Conservation (phyloP, 2,329 filamentous ascomycete species). For the Kalaharituber pfeilii region DNA sequence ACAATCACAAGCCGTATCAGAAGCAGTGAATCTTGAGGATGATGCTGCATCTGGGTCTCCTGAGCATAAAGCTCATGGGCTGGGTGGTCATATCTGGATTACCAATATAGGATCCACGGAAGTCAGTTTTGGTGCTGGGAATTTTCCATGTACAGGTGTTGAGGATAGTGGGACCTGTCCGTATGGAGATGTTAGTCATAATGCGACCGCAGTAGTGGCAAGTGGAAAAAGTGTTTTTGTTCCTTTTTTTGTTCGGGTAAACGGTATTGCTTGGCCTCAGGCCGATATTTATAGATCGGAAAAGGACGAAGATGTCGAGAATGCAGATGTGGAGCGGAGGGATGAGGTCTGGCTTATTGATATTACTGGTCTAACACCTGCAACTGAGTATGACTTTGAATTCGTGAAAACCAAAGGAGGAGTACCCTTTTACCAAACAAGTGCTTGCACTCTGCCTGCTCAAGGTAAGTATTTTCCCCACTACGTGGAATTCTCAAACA, state of each 20-base stretch:
- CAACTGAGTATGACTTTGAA: conserved; percentile 24
- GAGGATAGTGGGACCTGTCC: conserved; percentile 10
- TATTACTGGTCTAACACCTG: conserved; percentile 22
- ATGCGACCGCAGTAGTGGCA: conserved; percentile 24
- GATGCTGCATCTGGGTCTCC: conserved; percentile 34
- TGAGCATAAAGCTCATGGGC: conserved; percentile 29
- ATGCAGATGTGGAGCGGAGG: conserved; percentile 12
- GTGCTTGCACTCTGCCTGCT: conserved; percentile 22
- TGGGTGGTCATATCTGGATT: conserved; percentile 37
- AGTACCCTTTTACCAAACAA: conserved; percentile 20
- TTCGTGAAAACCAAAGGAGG: conserved; percentile 20
- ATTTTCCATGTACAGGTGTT: conserved; percentile 25
- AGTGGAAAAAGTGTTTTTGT: conserved; percentile 34
- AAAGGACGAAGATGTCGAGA: conserved; percentile 15
- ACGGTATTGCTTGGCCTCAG: conserved; percentile 39
- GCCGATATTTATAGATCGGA: conserved; percentile 30
- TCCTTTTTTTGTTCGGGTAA: conserved; percentile 38
- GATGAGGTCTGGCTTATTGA: conserved; percentile 22
- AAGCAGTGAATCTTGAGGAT: conserved; percentile 36
- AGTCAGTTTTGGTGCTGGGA: conserved; percentile 33
- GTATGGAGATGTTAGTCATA: conserved; percentile 18
- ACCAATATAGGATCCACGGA: conserved; percentile 36
- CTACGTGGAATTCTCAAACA: no score
- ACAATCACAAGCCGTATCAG: conserved; percentile 36
- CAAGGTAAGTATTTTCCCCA: conserved; percentile 17